phyloP scores from a whole-genome alignment of 164 flowering plant species.

The Annona cherimola region DNA sequence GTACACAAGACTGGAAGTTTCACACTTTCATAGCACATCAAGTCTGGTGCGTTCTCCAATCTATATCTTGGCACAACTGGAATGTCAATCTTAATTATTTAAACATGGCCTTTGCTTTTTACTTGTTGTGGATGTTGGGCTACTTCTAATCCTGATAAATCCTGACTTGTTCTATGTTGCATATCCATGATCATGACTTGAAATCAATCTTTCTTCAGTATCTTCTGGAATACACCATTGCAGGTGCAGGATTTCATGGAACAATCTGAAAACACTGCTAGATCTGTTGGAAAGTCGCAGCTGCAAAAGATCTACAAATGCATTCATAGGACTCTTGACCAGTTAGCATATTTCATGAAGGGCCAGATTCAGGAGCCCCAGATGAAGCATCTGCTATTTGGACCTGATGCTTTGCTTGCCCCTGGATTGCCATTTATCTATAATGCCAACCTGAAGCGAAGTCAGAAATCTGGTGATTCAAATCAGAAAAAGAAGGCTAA shows the following conservation, averaged over 20 bases:
- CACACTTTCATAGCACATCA: no score
- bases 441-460: constrained; percentile 15
- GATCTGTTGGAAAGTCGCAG: constrained; percentile 38
- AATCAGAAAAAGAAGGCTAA: background rate
- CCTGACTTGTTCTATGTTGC: background rate
- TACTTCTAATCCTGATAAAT: background rate
- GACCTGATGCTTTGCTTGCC: constrained; percentile 11
- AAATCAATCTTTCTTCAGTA: background rate
- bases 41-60: no score
- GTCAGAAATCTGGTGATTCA: constrained; percentile 11
- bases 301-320: constrained; percentile 34
- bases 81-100: background rate
- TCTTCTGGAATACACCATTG: background rate
- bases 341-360: constrained; percentile 27
- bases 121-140: background rate
- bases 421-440: background rate
- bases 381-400: constrained; percentile 32
- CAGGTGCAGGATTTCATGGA: constrained; percentile 62
- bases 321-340: constrained; percentile 28
- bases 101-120: background rate
- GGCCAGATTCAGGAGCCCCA: constrained; percentile 25
- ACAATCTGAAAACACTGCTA: constrained; percentile 47
- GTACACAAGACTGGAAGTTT: no score
- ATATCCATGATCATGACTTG: background rate
- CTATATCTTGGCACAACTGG: no score